phyloP scores from a whole-genome alignment of 2,329 filamentous ascomycete genomes.

The Neofusicoccum kwambonambiense region DNA sequence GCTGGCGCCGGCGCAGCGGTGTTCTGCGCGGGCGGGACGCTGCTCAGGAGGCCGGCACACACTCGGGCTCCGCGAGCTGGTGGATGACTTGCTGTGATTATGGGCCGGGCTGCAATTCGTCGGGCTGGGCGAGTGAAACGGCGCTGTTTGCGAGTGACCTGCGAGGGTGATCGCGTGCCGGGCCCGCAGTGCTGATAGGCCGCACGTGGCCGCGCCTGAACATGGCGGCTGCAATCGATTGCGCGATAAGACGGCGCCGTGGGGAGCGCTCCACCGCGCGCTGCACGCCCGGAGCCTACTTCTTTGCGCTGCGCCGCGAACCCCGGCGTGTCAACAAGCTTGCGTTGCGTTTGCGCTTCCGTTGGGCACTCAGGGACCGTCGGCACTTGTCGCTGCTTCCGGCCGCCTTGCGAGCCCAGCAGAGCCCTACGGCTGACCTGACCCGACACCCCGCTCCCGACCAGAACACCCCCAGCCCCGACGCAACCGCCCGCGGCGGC shows the following conservation, averaged over 20 bases:
- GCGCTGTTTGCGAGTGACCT: slow-evolving; percentile 4
- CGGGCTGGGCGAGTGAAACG: slow-evolving; percentile 4
- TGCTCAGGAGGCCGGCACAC: too few species aligned
- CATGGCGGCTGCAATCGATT: slow-evolving; percentile 9
- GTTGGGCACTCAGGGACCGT: background rate
- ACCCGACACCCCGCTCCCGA: background rate
- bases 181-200: background rate
- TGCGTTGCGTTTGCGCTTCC: background rate
- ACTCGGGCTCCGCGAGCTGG: background rate
- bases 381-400: background rate
- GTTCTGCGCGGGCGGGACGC: background rate
- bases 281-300: background rate
- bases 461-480: background rate
- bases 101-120: background rate
- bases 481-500: background rate
- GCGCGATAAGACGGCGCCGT: slow-evolving; percentile 1
- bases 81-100: background rate
- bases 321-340: background rate
- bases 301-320: background rate
- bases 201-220: background rate
- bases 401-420: background rate
- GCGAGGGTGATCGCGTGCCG: slow-evolving; percentile 5
- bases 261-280: background rate
- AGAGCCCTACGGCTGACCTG: slow-evolving; percentile 8
- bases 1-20: background rate